These are phyloP conservation scores for Globisporangium splendens DNA, from an alignment of 352 stramenopile genomes.

Conservation along the genomic window DNA sequence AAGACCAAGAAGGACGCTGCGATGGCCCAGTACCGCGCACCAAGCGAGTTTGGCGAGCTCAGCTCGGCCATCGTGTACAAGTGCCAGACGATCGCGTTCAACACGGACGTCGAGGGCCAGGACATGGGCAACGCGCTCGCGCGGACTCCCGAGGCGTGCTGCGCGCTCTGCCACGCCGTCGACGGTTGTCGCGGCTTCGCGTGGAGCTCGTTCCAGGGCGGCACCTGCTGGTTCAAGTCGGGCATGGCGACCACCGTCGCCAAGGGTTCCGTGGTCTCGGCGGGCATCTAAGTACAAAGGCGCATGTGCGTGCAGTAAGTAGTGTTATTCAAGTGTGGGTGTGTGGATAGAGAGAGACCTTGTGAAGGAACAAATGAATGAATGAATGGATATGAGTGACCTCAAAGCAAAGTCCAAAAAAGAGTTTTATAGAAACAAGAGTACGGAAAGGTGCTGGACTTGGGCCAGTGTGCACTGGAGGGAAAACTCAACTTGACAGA, in stretches of 20 bases:
- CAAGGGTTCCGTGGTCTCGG: slow-evolving; percentile 22
- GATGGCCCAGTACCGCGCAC: background rate
- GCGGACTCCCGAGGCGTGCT: slow-evolving; percentile 25
- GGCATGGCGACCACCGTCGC: slow-evolving; percentile 6
- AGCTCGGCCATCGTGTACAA: slow-evolving; percentile 31
- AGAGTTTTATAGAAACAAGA: too few relatives aligned
- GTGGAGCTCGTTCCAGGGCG: slow-evolving; percentile 26
- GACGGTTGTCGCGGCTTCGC: slow-evolving; percentile 25
- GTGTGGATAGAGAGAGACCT: too few relatives aligned
- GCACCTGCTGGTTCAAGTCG: slow-evolving; percentile 40
- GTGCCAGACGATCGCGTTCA: slow-evolving; percentile 20
- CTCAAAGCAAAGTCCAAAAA: too few relatives aligned
- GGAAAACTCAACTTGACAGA: too few relatives aligned
- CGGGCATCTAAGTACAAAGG: slow-evolving; percentile 18
- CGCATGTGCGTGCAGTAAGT: too few relatives aligned
- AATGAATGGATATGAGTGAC: too few relatives aligned
- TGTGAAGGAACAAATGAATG: too few relatives aligned
- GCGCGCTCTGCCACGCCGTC: slow-evolving; percentile 24
- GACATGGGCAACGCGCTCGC: slow-evolving; percentile 19
- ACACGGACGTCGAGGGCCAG: slow-evolving; percentile 22
- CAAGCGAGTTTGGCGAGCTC: slow-evolving; percentile 1
- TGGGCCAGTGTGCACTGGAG: too few relatives aligned
- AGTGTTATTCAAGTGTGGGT: too few relatives aligned
- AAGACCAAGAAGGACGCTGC: slow-evolving; percentile 21
- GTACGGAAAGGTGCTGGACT: too few relatives aligned